Conservation (phyloP, 2,329 filamentous ascomycete genomes). For the Cytospora piceae region DNA sequence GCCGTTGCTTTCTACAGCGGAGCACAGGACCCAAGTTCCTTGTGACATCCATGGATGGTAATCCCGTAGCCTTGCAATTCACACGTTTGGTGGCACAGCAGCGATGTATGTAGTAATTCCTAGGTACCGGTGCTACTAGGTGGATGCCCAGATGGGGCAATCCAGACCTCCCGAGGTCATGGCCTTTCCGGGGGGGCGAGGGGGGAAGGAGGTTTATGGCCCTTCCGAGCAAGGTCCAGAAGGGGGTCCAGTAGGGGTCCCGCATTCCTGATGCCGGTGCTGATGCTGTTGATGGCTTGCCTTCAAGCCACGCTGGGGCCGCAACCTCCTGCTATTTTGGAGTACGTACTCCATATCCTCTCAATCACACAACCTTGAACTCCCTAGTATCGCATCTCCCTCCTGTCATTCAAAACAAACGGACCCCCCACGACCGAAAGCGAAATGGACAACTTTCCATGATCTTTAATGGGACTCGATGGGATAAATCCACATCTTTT, state of each 20-base stretch:
- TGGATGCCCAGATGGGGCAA: background rate
- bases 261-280: slow-evolving; percentile 17
- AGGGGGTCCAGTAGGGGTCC: background rate
- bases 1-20: no score
- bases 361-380: slow-evolving; percentile 12
- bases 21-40: no score
- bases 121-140: background rate
- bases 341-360: slow-evolving; percentile 21
- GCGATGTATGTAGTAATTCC: background rate
- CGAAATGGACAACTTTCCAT: slow-evolving; percentile 12
- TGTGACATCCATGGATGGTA: no score
- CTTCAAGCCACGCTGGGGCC: background rate
- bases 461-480: slow-evolving; percentile 12
- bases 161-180: no score
- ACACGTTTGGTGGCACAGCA: no score
- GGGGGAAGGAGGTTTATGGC: no score
- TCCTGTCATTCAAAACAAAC: slow-evolving; percentile 20
- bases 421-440: background rate
- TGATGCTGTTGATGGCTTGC: slow-evolving; percentile 12
- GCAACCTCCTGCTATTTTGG: background rate
- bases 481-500: background rate
- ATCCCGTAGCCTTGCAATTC: no score
- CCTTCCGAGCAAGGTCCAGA: background rate
- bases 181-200: no score
- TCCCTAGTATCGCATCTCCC: slow-evolving; percentile 20